Conservation (phyloP, 2,329 filamentous ascomycete species). For the Aureobasidium sp. region DNA sequence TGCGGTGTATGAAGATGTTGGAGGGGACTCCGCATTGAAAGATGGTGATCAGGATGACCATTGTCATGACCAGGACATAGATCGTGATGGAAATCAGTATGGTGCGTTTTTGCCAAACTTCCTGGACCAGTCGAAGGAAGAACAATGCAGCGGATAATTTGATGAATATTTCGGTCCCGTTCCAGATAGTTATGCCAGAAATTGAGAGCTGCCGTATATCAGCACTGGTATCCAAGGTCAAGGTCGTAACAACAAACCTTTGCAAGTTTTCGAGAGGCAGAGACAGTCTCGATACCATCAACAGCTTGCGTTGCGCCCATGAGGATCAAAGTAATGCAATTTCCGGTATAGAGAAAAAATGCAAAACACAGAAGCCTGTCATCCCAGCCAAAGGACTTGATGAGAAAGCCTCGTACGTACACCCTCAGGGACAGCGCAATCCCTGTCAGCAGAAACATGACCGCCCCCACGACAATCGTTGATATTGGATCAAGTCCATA, state of each 20-base stretch:
- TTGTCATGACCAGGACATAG: constrained; percentile 16
- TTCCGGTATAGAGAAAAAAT: constrained; percentile 14
- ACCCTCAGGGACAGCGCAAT: constrained; percentile 15
- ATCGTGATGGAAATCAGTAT: constrained; percentile 23
- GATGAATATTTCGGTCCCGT: constrained; percentile 27
- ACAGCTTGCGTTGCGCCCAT: constrained; percentile 10
- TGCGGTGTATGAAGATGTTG: constrained; percentile 2
- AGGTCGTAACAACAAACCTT: background rate
- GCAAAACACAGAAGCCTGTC: constrained; percentile 16
- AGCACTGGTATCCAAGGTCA: background rate
- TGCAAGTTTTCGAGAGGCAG: background rate
- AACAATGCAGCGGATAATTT: constrained; percentile 41
- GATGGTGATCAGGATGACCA: constrained; percentile 22
- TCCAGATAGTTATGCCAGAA: constrained; percentile 2
- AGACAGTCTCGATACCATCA: background rate
- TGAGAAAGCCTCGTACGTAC: constrained; percentile 16
- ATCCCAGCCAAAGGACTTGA: constrained; percentile 16
- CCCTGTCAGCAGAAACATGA: constrained; percentile 11
- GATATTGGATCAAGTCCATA: constrained; percentile 3
- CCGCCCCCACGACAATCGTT: background rate
- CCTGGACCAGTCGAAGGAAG: constrained; percentile 37
- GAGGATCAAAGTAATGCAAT: constrained; percentile 13
- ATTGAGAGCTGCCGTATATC: background rate
- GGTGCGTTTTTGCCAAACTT: constrained; percentile 31
- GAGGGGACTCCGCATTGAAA: constrained; percentile 18